Evolutionary conservation across 1,284 basidiomycete species (phyloP), one percentile per base, ranked within the genome.

Genomic region (Fomitopsis betulina): DNA sequence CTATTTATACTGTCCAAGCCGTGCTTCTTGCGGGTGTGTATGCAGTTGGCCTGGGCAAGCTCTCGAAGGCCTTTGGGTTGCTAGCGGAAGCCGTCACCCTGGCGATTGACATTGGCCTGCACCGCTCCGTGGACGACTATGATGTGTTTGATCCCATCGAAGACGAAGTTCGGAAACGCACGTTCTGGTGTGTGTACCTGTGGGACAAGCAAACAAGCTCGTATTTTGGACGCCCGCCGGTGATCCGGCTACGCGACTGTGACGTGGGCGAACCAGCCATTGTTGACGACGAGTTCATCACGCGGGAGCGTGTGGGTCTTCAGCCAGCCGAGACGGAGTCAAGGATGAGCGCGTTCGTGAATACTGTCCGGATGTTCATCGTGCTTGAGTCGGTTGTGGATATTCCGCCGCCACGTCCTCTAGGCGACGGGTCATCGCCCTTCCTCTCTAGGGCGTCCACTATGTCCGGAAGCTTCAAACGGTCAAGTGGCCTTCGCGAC

Each of bases 171-270:
- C 83, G 93, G 57, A 94, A 94, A 72, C 85, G 93, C 62, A 95
- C 93, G 0, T 96, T 95, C 73, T 96, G 93, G 93, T 92, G 91
- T 60, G 91, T 95, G 25, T 96, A 95, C 72, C 80, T 93, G 45
- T 95, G 93, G 93, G 93, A 95, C 72, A 95, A 95, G 73, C 93
- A 94, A 67, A 82, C 90, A 10, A 74, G 81, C 38, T 90, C 92
- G 33, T 87, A 94, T 65, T 94, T 95, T 70, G 93, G 93, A 17
- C 79, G 93, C 23, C 93, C 93, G 21, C 85, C 93, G 1, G 84
- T 94, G 77, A 80, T 96, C 62, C 82, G 93, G 50, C 72, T 94
- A 60, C 81, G 90, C 58, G 93, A 95, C 70, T 94, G 91, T 72
- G 93, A 96, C 68, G 87, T 94, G 13, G 81, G 84, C 6, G 93